phyloP scores from a whole-genome alignment of 2,329 filamentous ascomycete genomes.

The Alternaria novae-zelandiae region DNA sequence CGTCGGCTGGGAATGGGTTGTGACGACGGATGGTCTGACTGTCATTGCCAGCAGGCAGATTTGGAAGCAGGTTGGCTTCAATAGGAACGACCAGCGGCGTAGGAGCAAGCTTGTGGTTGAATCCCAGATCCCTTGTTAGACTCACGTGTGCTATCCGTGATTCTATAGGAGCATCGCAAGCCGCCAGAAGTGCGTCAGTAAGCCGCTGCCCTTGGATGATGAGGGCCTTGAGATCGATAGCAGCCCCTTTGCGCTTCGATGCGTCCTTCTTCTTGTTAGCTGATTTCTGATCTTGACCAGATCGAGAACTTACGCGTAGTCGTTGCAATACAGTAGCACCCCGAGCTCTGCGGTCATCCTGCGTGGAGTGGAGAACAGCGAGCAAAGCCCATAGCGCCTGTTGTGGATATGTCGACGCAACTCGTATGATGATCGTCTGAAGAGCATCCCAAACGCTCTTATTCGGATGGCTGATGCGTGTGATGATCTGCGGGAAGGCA shows the following conservation, averaged over 20 bases:
- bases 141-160: slow-evolving; percentile 74
- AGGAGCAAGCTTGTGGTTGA: slow-evolving; percentile 82
- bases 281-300: slow-evolving; percentile 24
- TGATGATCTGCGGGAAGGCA: slow-evolving; percentile 89
- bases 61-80: slow-evolving; percentile 82
- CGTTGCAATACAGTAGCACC: slow-evolving; percentile 54
- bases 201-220: slow-evolving; percentile 82
- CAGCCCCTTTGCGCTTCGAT: slow-evolving; percentile 61
- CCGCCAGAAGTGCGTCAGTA: slow-evolving; percentile 78
- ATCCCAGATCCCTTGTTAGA: slow-evolving; percentile 77
- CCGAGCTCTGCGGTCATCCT: slow-evolving; percentile 69
- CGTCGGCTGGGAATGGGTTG: slow-evolving; percentile 84
- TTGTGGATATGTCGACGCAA: slow-evolving; percentile 85
- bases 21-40: slow-evolving; percentile 72
- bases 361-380: slow-evolving; percentile 81
- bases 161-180: slow-evolving; percentile 81
- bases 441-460: slow-evolving; percentile 77
- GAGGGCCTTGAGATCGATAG: slow-evolving; percentile 70
- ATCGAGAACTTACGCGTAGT: slow-evolving; percentile 41
- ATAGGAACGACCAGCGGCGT: slow-evolving; percentile 88
- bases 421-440: slow-evolving; percentile 80
- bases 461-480: slow-evolving; percentile 91
- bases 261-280: slow-evolving; percentile 53
- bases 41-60: slow-evolving; percentile 74
- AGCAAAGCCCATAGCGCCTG: slow-evolving; percentile 92